Base-by-base conservation (phyloP, 2,329 filamentous ascomycete species). In the Botryotinia convoluta region DNA sequence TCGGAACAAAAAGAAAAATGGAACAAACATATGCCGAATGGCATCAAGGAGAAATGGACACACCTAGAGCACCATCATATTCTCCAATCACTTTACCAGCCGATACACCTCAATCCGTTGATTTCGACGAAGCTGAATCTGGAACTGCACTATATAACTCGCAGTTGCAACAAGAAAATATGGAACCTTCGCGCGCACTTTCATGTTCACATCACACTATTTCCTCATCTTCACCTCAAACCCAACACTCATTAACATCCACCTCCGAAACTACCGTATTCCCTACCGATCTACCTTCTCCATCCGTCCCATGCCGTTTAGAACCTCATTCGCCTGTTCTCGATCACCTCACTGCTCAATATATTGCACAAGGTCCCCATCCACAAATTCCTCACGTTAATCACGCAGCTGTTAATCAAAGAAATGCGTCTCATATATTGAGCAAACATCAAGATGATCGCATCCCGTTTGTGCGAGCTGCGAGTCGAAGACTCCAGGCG, bases 401-500 rank as follows among this genome's bases (percentile, higher is more conserved):
- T 16, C 45, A 69, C n/a, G 48, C 45, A 29, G 26, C 67, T 3
- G 60, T 37, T 1, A 48, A 60, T 32, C 37, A 39, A 20, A 62
- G 73, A 22, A 18, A 16, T 20, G 75, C 74, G 1, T 64, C 69
- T 9, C n/a, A 59, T 20, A 64, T 39, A 26, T 59, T 79, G 22
- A 42, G 73, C 35, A 39, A 68, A n/a, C 74, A 77, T 74, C 42
- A 69, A 1, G 39, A 54, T 18, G 73, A 73, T 20, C 74, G 78
- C 4, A 70, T 48, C 71, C 70, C 73, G 8, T 78, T 74, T 73
- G 73, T 76, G 0, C 51, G 73, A 12, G 35, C 71, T 12, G 73
- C 76, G 4, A 70, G 72, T 42, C 48, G 51, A 22, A 73, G 77
- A 39, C 62, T 80, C 9, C 79, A 80, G 61, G 78, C 78, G 39